Evolutionary conservation across 1,139 yeast species (phyloP).

Genomic region (Hansenula lynferdii): DNA sequence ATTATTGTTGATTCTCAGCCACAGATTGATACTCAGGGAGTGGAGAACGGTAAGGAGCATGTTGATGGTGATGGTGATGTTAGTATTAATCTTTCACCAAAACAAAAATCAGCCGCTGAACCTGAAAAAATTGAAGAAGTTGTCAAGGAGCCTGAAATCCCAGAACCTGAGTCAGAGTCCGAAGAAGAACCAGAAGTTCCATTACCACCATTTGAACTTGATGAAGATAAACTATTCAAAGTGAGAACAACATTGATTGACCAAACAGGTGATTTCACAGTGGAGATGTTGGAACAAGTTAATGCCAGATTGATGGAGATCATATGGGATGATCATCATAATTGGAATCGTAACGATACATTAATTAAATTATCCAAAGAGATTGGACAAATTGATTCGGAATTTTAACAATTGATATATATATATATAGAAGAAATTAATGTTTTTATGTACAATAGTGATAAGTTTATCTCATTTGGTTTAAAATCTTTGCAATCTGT

Average conservation of each 20-base stretch:
- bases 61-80: not conserved
- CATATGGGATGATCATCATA: constrained; percentile 64
- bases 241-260: constrained; percentile 29
- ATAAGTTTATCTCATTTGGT: constrained; percentile 6
- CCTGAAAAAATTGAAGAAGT: no score
- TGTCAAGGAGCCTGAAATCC: no score
- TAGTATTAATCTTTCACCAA: not conserved
- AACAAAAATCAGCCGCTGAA: constrained; percentile 1
- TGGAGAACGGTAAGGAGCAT: not conserved
- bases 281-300: constrained; percentile 71
- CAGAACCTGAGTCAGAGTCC: constrained; percentile 6
- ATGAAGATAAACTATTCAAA: constrained; percentile 24
- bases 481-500: constrained; percentile 21
- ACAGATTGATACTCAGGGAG: not conserved
- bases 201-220: constrained; percentile 23
- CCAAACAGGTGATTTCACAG: constrained; percentile 44
- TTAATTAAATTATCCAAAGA: constrained; percentile 20
- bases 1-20: no score
- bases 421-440: no score
- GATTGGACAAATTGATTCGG: constrained; percentile 9
- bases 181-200: constrained; percentile 10
- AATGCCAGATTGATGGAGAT: constrained; percentile 71
- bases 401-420: no score
- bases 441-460: no score
- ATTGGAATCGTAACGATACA: constrained; percentile 57